These are phyloP conservation scores for Diaporthe nobilis DNA, from an alignment of 2,329 filamentous ascomycete genomes.

Conservation along the genomic window DNA sequence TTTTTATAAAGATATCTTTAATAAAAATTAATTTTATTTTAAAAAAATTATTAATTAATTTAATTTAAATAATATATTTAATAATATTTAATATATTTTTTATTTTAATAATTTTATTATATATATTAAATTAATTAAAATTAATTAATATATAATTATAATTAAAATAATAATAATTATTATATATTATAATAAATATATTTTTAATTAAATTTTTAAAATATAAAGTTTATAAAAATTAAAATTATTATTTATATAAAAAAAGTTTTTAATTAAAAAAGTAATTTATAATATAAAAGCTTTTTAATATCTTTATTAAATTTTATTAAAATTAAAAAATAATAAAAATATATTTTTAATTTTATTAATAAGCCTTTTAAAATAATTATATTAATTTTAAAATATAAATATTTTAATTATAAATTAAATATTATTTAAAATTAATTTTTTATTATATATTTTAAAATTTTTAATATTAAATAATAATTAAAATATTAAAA, in stretches of 20 bases:
- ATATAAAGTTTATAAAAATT: neutral
- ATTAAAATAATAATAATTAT: neutral
- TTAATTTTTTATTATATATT: too few relatives aligned
- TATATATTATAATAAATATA: neutral
- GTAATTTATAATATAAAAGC: neutral
- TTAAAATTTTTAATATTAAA: too few relatives aligned
- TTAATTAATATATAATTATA: neutral
- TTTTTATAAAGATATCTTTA: too few relatives aligned
- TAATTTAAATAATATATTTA: neutral
- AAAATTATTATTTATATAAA: neutral
- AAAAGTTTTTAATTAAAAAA: neutral
- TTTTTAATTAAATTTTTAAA: neutral
- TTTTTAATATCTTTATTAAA: neutral
- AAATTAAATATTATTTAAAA: too few relatives aligned
- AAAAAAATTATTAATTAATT: neutral
- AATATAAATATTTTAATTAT: neutral
- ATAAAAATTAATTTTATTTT: too few relatives aligned
- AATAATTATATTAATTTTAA: neutral
- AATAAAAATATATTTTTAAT: neutral
- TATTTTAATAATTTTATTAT: neutral
- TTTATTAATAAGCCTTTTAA: neutral
- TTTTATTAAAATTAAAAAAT: neutral
- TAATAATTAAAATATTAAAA: neutral
- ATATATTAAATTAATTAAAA: neutral
- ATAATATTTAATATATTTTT: too few relatives aligned